Conservation (phyloP, 768 basidiomycete species). For the Pilatotrama ljubarskyi region DNA sequence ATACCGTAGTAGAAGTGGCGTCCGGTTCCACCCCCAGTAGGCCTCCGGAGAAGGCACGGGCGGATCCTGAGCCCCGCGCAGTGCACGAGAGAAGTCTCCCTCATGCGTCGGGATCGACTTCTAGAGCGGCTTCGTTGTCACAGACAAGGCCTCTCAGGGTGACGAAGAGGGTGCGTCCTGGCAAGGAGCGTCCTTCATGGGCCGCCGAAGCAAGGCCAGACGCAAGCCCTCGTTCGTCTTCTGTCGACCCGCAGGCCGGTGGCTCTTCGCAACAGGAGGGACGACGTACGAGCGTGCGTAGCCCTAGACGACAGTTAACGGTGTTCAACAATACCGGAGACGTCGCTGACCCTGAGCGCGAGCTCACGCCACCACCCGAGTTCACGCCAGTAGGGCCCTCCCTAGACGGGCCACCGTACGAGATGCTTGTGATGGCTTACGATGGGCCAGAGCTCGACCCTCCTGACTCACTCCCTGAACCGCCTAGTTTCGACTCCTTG, state of each 20-base stretch:
- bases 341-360: background rate
- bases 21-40: background rate
- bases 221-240: background rate
- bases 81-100: background rate
- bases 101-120: background rate
- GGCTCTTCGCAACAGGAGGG: background rate
- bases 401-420: constrained; percentile 41
- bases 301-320: constrained; percentile 3
- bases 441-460: constrained; percentile 9
- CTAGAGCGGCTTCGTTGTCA: background rate
- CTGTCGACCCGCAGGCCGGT: background rate
- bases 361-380: constrained; percentile 39
- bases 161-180: constrained; percentile 31
- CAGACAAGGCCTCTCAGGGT: constrained; percentile 39
- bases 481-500: constrained; percentile 19
- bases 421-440: constrained; percentile 30
- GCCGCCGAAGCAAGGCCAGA: constrained; percentile 32
- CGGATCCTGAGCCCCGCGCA: background rate
- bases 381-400: constrained; percentile 39
- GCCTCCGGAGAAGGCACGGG: background rate
- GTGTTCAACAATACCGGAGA: constrained; percentile 7
- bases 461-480: constrained; percentile 19
- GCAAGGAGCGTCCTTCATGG: constrained; percentile 32
- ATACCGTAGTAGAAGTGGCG: background rate
- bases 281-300: background rate